These are phyloP conservation scores for Xylaria digitata DNA, from an alignment of 2,329 filamentous ascomycete species.

Conservation along the genomic window DNA sequence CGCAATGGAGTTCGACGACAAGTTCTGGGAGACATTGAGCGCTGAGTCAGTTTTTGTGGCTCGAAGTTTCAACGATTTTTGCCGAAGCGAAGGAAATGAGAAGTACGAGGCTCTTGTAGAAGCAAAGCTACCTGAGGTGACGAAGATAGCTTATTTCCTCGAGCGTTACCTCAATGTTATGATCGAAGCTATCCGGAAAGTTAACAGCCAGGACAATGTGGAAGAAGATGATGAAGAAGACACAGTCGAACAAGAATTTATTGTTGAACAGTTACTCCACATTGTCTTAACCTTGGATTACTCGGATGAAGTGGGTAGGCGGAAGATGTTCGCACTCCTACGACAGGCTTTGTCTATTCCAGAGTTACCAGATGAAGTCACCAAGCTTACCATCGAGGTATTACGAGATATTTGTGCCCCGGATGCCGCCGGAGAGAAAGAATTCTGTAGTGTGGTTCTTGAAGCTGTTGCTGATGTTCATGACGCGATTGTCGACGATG, in stretches of 20 bases:
- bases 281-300: conserved; percentile 94
- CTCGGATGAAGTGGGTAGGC: conserved; percentile 93
- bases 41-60: conserved; percentile 91
- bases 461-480: conserved; percentile 97
- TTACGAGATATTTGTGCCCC: conserved; percentile 85
- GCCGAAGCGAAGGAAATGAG: conserved; percentile 76
- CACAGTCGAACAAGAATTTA: conserved; percentile 90
- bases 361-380: conserved; percentile 91
- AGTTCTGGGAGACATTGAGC: conserved; percentile 82
- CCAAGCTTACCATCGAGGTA: conserved; percentile 85
- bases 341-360: conserved; percentile 86
- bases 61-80: conserved; percentile 94
- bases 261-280: conserved; percentile 93
- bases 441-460: conserved; percentile 86
- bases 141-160: conserved; percentile 86
- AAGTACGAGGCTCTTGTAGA: conserved; percentile 82
- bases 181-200: conserved; percentile 70
- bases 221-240: conserved; percentile 78
- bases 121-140: conserved; percentile 95
- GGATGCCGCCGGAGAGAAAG: conserved; percentile 77
- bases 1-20: conserved; percentile 75
- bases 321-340: conserved; percentile 94
- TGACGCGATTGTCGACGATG: conserved; percentile 85
- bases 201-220: conserved; percentile 64
- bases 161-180: conserved; percentile 80